phyloP scores from a whole-genome alignment of 1,284 basidiomycete species.

The Trichosporon ovoides region DNA sequence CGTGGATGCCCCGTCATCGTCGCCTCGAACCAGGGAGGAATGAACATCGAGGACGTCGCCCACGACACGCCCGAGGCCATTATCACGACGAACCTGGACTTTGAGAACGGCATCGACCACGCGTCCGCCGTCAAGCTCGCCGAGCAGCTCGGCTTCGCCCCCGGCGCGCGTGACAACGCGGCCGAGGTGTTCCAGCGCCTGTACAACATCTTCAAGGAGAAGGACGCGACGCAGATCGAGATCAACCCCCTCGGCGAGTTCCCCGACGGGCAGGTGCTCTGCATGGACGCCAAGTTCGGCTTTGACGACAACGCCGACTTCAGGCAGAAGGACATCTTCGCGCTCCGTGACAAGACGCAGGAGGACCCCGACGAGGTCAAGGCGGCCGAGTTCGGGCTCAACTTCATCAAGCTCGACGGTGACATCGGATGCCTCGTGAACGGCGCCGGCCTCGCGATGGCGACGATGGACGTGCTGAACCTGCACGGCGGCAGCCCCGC shows the following conservation, averaged over 20 bases:
- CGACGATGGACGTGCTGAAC: constrained; percentile 98
- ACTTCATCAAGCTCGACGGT: constrained; percentile 99
- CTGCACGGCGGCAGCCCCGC: constrained; percentile 94
- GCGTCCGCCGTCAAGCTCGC: constrained; percentile 72
- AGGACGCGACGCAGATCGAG: constrained; percentile 99
- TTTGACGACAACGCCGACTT: constrained; percentile 99
- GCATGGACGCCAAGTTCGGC: constrained; percentile 99
- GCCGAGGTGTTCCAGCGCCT: constrained; percentile 92
- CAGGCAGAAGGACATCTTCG: constrained; percentile 87
- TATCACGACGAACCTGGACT: constrained; percentile 90
- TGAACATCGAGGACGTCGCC: constrained; percentile 99
- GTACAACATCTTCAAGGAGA: constrained; percentile 96
- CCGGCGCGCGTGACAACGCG: constrained; percentile 68
- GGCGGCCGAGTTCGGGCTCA: constrained; percentile 76
- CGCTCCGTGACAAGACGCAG: constrained; percentile 84
- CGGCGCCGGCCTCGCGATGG: constrained; percentile 98
- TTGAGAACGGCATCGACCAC: constrained; percentile 73
- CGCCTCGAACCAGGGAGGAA: constrained; percentile 86
- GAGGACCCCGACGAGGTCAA: constrained; percentile 96
- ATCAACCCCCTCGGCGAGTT: constrained; percentile 99
- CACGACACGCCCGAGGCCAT: constrained; percentile 92
- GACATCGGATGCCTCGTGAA: constrained; percentile 98
- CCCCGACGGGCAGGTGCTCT: constrained; percentile 85
- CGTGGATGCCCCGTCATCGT: constrained; percentile 88
- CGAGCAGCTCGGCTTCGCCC: constrained; percentile 81